Evolutionary conservation across 257 asterid genomes (phyloP).

Genomic region (Capsicum chinense): DNA sequence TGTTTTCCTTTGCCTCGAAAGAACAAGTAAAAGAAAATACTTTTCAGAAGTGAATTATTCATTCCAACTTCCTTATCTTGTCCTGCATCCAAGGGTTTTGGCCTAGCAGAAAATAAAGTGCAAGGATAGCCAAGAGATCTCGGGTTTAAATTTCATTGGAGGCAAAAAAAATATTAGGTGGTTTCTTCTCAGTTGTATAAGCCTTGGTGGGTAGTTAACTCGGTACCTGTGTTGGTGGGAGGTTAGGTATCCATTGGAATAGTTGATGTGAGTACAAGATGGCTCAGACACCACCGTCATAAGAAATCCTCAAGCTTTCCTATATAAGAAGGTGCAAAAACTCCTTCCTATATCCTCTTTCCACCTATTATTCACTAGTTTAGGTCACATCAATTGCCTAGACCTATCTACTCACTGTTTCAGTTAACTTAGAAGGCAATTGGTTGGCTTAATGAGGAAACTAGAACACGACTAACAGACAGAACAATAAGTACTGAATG

Average conservation of each 20-base stretch:
- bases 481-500: not conserved
- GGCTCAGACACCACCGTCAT: not conserved
- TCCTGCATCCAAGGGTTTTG: conserved; percentile 5
- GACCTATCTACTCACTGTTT: not conserved
- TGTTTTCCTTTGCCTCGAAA: not conserved
- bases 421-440: conserved; percentile 12
- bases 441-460: not conserved
- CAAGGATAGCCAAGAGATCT: not conserved
- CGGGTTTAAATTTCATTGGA: not conserved
- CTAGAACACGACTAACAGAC: not conserved
- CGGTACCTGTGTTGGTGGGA: not conserved
- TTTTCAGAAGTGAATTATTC: conserved; percentile 12
- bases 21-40: not conserved
- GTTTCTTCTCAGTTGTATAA: not conserved
- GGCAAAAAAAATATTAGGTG: not conserved
- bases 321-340: not conserved
- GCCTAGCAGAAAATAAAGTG: not conserved
- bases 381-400: not conserved
- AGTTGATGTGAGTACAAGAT: not conserved
- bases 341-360: not conserved
- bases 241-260: not conserved
- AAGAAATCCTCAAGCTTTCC: not conserved
- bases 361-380: conserved; percentile 10
- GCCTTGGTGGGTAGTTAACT: not conserved
- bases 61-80: not conserved